Evolutionary conservation across 805 yeast genomes (phyloP).

Genomic region (Yarrowia osloensis): DNA sequence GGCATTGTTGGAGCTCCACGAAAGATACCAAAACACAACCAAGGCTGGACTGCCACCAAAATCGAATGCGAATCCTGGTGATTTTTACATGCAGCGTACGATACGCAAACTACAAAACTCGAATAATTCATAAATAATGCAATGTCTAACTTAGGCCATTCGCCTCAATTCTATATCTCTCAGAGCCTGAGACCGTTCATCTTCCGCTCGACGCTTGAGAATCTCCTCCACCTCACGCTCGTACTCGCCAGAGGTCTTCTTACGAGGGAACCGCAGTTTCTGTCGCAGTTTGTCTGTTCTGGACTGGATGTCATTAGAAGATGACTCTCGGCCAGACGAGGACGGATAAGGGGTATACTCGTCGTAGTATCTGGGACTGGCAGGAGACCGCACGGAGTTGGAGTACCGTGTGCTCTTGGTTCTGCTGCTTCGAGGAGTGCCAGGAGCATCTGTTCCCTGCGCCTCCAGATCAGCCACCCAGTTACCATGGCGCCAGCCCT

Average conservation of each 20-base stretch:
- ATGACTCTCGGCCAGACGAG: constrained; percentile 5
- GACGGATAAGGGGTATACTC: constrained; percentile 9
- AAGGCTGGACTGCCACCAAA: too few relatives aligned
- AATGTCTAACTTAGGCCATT: constrained; percentile 29
- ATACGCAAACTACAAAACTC: not conserved
- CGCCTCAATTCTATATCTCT: constrained; percentile 28
- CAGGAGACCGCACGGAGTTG: constrained; percentile 17
- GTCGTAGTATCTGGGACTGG: constrained; percentile 14
- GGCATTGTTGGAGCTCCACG: not conserved
- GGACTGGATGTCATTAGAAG: not conserved
- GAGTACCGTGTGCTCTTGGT: constrained; percentile 19
- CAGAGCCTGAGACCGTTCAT: constrained; percentile 32
- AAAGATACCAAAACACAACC: too few relatives aligned
- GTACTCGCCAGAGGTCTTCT: constrained; percentile 39
- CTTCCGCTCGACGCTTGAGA: constrained; percentile 44
- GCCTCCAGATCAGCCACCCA: constrained; percentile 30
- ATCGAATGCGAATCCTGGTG: too few relatives aligned
- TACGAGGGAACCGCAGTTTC: constrained; percentile 38
- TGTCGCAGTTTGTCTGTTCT: constrained; percentile 35
- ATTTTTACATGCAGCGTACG: too few relatives aligned
- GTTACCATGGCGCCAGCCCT: constrained; percentile 28
- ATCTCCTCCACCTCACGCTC: constrained; percentile 45
- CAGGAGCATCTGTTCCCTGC: not conserved
- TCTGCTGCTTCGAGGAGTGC: constrained; percentile 29
- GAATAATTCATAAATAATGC: constrained; percentile 17